Percentiles rank a stretch among this genome's conserved stretches.
These are phyloP conservation scores for Calycina herbarum DNA, from an alignment of 2,329 filamentous ascomycete genomes.

Conservation along the genomic window DNA sequence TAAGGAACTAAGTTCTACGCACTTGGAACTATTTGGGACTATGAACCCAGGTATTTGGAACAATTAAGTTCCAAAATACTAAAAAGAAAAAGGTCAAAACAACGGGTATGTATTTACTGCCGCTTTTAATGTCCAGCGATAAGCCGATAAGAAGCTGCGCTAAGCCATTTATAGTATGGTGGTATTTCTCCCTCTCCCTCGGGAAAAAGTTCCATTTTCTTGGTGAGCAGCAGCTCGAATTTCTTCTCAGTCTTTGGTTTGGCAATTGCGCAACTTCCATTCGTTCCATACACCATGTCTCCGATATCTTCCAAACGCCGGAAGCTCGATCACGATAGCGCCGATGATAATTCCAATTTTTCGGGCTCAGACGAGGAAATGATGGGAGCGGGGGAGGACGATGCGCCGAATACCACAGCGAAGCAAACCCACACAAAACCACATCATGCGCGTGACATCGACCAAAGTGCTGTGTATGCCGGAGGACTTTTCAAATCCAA, in stretches of 20 bases:
- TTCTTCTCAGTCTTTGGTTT: neutral
- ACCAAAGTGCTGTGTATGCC: conserved; percentile 42
- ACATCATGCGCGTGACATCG: conserved; percentile 27
- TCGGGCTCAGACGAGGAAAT: neutral
- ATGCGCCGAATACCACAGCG: conserved; percentile 13
- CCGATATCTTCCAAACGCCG: conserved; percentile 36
- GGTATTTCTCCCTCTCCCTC: neutral
- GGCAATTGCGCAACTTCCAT: neutral
- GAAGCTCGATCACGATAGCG: conserved; percentile 34
- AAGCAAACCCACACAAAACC: conserved; percentile 16
- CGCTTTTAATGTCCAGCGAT: neutral
- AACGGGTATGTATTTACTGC: neutral
- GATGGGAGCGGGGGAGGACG: neutral
- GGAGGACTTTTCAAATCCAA: conserved; percentile 59
- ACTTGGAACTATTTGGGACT: too few relatives aligned
- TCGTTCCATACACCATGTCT: conserved; percentile 15
- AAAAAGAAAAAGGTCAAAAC: too few relatives aligned
- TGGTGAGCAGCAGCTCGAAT: neutral
- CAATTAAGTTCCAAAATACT: too few relatives aligned
- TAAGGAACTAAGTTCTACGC: too few relatives aligned
- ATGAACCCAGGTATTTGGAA: neutral
- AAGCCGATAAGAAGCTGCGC: neutral
- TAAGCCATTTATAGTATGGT: neutral
- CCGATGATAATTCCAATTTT: conserved; percentile 1
- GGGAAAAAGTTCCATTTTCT: conserved; percentile 1